Conservation (phyloP, 345 rosid genomes). For the Turnera subulata region DNA sequence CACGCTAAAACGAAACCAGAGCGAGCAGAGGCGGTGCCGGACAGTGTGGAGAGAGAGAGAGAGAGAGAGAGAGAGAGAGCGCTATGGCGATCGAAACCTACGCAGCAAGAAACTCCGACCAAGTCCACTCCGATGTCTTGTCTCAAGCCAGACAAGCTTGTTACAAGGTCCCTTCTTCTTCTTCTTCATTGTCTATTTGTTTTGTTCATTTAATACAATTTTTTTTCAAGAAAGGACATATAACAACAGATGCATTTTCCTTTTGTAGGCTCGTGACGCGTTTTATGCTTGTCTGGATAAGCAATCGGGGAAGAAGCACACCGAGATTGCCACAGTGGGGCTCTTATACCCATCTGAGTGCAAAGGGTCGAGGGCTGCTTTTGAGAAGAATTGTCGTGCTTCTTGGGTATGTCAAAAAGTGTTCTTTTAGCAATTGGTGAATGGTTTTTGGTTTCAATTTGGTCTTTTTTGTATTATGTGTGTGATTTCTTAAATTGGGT, state of each 20-base stretch:
- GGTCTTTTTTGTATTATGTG: background rate
- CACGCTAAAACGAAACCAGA: no score
- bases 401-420: slow-evolving; percentile 53
- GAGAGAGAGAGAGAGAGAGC: no score
- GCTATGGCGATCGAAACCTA: slow-evolving; percentile 34
- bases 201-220: background rate
- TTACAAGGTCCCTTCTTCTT: slow-evolving; percentile 46
- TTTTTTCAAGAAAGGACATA: background rate
- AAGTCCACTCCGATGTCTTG: slow-evolving; percentile 69
- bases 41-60: no score
- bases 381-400: slow-evolving; percentile 49
- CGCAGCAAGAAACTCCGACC: slow-evolving; percentile 43
- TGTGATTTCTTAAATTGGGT: background rate
- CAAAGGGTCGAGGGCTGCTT: slow-evolving; percentile 44
- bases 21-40: background rate
- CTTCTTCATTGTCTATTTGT: background rate
- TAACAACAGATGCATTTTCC: slow-evolving; percentile 1
- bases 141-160: slow-evolving; percentile 61
- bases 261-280: slow-evolving; percentile 62
- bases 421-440: background rate
- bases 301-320: slow-evolving; percentile 59
- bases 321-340: slow-evolving; percentile 77
- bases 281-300: slow-evolving; percentile 71
- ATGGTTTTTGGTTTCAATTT: background rate
- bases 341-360: slow-evolving; percentile 67